Base-by-base conservation (phyloP, 768 basidiomycete genomes). In the Termitomyces sp. region DNA sequence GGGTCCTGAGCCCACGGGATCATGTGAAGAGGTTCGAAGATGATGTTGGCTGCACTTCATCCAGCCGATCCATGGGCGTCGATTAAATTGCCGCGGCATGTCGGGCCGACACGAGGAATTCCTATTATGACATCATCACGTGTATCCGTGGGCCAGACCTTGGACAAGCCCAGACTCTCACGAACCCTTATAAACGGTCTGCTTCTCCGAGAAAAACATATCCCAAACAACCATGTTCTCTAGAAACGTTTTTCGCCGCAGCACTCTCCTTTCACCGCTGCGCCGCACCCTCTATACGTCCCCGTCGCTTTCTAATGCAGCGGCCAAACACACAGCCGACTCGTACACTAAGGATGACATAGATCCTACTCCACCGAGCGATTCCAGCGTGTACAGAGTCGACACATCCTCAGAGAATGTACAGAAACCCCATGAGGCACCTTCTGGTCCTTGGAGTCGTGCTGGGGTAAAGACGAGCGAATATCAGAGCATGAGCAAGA, bases 261-360 rank as follows among this genome's bases (percentile, higher is more conserved):
- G 51, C 10, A 30, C 49, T 0, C 32, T 56, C 41, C 9, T 41
- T 25, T 9, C 48, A n/a, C 62, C 58, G 23, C 37, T 56, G 12
- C 55, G 49, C 25, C 60, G 58, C 34, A 28, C 43, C 37, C 0
- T 57, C 25, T 51, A 57, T 27, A 43, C 50, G 21, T 55, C 58
- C 19, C 21, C 56, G 16, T 32, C 52, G 19, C 34, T 57, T 11
- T 32, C 12, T 7, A 52, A 28, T 19, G 46, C 58, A 43, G 23
- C 53, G 11, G 32, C 46, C 2, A 55, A 49, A 9, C 68, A 80
- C 61, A 70, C 68, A 2, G 57, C 67, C 7, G 80, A 81, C 50
- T 70, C 70, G 11, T 82, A 82, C 66, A 69, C 68, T 44, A 79
- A 80, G 58, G 79, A 82, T 35, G 79, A 82, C 25, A 65, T 72